These are phyloP conservation scores for Hsuehochloa calcarea DNA, from an alignment of 176 grass and related monocot species.

Conservation along the genomic window DNA sequence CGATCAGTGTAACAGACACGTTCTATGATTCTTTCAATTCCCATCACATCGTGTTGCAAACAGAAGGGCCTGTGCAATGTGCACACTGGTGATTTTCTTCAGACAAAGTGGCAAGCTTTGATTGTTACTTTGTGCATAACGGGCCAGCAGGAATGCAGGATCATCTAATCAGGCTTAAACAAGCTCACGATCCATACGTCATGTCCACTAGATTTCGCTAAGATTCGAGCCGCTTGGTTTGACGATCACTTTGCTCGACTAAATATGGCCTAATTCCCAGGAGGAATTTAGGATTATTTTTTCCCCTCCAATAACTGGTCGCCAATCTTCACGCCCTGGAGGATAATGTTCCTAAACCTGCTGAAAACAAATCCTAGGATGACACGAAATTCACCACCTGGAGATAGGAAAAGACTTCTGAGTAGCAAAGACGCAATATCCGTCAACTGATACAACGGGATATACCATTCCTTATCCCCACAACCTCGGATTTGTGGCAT, in stretches of 20 bases:
- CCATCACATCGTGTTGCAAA: constrained; percentile 16
- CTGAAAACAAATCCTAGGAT: background rate
- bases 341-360: background rate
- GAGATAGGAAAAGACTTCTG: background rate
- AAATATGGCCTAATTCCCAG: background rate
- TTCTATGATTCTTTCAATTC: background rate
- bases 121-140: background rate
- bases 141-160: background rate
- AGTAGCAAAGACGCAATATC: background rate
- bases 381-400: background rate
- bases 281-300: background rate
- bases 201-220: background rate
- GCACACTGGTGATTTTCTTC: background rate
- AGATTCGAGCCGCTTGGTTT: background rate
- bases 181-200: background rate
- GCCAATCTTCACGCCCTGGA: background rate
- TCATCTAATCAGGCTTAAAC: background rate
- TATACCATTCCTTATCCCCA: background rate
- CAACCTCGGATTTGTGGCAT: background rate
- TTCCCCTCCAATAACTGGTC: background rate
- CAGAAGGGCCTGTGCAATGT: background rate
- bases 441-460: background rate
- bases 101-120: background rate
- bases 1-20: constrained; percentile 7
- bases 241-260: background rate